phyloP scores from a whole-genome alignment of 495 filamentous ascomycete species.

The Penicillium cinerascens region DNA sequence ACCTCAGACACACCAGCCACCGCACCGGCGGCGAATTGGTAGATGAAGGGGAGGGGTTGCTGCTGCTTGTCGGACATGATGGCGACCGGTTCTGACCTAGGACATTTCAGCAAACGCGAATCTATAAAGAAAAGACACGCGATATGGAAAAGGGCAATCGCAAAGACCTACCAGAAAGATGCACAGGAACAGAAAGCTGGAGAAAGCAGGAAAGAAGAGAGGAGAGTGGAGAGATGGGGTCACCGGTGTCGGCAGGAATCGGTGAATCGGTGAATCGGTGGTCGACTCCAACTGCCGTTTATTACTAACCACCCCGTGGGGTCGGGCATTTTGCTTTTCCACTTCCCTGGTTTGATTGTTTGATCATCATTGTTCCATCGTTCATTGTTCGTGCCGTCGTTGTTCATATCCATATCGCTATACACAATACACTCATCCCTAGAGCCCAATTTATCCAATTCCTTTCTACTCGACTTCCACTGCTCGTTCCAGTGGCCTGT shows the following conservation, averaged over 20 bases:
- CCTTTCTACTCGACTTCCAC: neutral
- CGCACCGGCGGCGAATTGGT: conserved; percentile 85
- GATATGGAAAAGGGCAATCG: neutral
- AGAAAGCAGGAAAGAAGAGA: conserved; percentile 13
- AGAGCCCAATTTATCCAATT: neutral
- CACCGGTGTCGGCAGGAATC: conserved; percentile 25
- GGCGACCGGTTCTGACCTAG: conserved; percentile 16
- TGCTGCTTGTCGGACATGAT: conserved; percentile 55
- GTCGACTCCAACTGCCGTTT: conserved; percentile 10
- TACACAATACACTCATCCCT: neutral
- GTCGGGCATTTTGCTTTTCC: neutral
- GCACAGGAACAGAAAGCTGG: neutral
- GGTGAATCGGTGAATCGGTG: conserved; percentile 28
- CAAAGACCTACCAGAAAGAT: conserved; percentile 1
- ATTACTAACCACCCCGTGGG: conserved; percentile 13
- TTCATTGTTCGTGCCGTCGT: too few relatives aligned
- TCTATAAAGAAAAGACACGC: neutral
- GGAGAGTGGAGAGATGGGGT: conserved; percentile 10
- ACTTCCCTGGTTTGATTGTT: neutral
- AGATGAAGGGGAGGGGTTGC: conserved; percentile 76
- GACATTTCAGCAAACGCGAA: neutral
- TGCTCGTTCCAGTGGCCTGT: conserved; percentile 18
- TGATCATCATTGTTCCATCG: too few relatives aligned
- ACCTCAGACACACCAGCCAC: conserved; percentile 92
- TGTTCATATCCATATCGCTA: neutral